A percentile compares a stretch with the other conserved stretches of the same genome.
These are phyloP conservation scores for Sequoiadendron giganteum DNA, from an alignment of 75 land plant species.

Conservation along the genomic window DNA sequence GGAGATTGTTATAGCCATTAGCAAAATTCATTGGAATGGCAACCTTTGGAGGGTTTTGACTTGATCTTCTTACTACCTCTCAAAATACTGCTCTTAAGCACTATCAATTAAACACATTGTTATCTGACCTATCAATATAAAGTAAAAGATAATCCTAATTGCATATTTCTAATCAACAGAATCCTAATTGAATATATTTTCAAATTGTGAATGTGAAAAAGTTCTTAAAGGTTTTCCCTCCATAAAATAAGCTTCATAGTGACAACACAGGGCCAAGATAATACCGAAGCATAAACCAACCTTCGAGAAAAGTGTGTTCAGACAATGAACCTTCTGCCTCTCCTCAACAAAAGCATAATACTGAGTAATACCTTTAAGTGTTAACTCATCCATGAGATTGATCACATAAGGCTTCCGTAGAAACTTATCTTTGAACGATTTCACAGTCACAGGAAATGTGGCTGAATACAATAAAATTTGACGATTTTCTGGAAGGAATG, in stretches of 20 bases:
- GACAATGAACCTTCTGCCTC: conserved; percentile 38
- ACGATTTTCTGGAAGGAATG: conserved; percentile 29
- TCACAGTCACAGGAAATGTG: conserved; percentile 44
- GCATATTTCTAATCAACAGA: background rate
- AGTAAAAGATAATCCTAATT: background rate
- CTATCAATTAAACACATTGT: background rate
- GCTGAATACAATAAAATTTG: conserved; percentile 40
- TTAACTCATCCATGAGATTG: conserved; percentile 41
- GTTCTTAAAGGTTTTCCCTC: background rate
- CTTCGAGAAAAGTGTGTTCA: conserved; percentile 37
- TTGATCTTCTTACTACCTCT: background rate
- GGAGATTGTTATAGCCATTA: background rate
- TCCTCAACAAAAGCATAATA: conserved; percentile 46
- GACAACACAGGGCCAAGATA: background rate
- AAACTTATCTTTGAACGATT: conserved; percentile 35
- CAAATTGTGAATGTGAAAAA: background rate
- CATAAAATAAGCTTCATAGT: background rate
- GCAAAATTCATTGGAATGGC: background rate
- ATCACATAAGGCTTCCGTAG: conserved; percentile 40
- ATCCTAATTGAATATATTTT: background rate
- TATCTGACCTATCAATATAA: background rate
- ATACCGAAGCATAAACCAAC: conserved; percentile 12
- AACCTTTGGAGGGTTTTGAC: background rate
- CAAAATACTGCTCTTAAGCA: background rate
- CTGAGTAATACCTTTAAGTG: conserved; percentile 41